Evolutionary conservation across 345 rosid species (phyloP).

Genomic region (Kandelia obovata): DNA sequence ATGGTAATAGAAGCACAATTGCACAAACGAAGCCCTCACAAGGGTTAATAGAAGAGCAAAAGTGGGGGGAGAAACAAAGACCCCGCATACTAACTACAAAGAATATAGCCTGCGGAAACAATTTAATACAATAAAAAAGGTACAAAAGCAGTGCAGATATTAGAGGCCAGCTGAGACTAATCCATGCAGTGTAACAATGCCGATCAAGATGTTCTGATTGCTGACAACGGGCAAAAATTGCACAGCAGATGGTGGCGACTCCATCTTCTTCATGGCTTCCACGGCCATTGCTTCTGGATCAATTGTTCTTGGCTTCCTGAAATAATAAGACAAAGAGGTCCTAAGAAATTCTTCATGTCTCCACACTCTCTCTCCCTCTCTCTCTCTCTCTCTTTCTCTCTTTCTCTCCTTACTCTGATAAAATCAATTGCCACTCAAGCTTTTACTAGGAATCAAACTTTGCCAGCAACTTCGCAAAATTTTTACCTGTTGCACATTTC

Average conservation of each 20-base stretch:
- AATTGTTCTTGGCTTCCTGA: slow-evolving; percentile 85
- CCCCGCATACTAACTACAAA: not conserved
- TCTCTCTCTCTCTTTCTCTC: not conserved
- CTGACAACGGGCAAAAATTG: slow-evolving; percentile 84
- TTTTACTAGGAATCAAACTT: not conserved
- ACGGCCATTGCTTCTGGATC: slow-evolving; percentile 93
- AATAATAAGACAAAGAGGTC: not conserved
- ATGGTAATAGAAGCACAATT: not conserved
- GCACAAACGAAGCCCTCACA: not conserved
- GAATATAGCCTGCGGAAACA: not conserved
- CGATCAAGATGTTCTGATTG: slow-evolving; percentile 62
- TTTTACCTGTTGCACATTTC: slow-evolving; percentile 88
- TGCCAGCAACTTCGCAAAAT: not conserved
- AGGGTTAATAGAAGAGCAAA: not conserved
- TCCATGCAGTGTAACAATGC: slow-evolving; percentile 90
- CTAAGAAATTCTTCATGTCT: not conserved
- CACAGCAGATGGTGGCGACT: slow-evolving; percentile 93
- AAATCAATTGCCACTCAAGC: not conserved
- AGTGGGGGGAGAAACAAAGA: no score
- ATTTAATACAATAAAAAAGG: not conserved
- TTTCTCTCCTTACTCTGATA: not conserved
- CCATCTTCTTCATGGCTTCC: slow-evolving; percentile 98
- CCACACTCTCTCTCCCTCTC: not conserved
- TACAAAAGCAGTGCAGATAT: slow-evolving; percentile 11
- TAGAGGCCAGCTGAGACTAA: slow-evolving; percentile 87